phyloP scores from a whole-genome alignment of 73 alveolate species.

The Vitrella brassicaformis region DNA sequence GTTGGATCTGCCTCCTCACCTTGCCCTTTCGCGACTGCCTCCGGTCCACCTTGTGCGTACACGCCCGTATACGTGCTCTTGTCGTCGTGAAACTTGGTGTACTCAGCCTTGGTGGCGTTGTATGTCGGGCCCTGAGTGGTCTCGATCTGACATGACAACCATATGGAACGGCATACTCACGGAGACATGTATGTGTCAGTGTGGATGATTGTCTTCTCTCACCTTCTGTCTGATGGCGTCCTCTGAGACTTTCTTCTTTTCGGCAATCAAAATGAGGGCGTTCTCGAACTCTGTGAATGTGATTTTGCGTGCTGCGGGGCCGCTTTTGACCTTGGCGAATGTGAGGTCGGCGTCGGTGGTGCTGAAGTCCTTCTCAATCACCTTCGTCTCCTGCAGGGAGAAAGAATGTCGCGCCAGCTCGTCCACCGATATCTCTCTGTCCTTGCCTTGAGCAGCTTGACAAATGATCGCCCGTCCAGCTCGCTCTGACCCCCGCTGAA shows the following conservation, averaged over 20 bases:
- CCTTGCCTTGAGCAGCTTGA: no score
- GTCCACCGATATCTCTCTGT: no score
- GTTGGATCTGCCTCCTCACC: no score
- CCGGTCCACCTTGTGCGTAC: conserved; percentile 82
- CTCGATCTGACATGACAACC: conserved; percentile 1
- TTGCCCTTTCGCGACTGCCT: conserved; percentile 24
- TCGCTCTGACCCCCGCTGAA: conserved; percentile 44
- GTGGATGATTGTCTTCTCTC: neutral
- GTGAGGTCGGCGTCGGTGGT: conserved; percentile 65
- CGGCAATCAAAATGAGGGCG: conserved; percentile 48
- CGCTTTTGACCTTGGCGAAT: conserved; percentile 58
- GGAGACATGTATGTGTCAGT: neutral
- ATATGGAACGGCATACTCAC: neutral
- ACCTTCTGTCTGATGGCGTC: conserved; percentile 44
- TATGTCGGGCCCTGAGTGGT: conserved; percentile 29
- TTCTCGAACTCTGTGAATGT: conserved; percentile 54
- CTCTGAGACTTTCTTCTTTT: conserved; percentile 33
- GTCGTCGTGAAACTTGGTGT: conserved; percentile 54
- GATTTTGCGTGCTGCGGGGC: conserved; percentile 43
- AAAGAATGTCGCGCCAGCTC: no score
- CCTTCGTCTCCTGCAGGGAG: no score
- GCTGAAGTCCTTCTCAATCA: conserved; percentile 67
- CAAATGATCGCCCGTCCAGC: conserved; percentile 51
- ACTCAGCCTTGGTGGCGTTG: conserved; percentile 21
- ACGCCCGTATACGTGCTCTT: conserved; percentile 73